Base-by-base conservation (phyloP, 495 filamentous ascomycete species). In the Aspergillus heteromorphus region DNA sequence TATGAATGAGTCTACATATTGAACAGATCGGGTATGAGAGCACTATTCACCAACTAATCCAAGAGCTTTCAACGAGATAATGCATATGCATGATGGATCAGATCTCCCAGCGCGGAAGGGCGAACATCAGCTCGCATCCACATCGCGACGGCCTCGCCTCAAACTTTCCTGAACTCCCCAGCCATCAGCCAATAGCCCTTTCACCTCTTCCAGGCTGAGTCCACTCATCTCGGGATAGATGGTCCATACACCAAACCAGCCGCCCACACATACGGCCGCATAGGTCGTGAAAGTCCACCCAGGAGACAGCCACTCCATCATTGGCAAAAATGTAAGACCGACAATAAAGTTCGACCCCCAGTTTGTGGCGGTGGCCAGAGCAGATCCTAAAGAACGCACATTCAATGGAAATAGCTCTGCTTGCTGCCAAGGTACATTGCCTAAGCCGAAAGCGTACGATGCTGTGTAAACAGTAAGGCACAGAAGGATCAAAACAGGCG, bases 371-470 rank as follows among this genome's bases (percentile, higher is more conserved):
- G 91, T 97, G 1, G 89, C 83, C n/a, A 95, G 60, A 0, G 83
- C 84, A 27, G 88, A 92, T 6, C 92, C 92, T 1, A 95, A 64
- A 0, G 86, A 87, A 25, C 92, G 87, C 7, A 95, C 88, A 41
- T 81, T 83, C 57, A 96, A 78, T 6, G 91, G 84, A 62, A 97
- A 96, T 14, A 97, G 81, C 73, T 97, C 92, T 58, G 83, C 86
- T 66, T 95, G 90, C 73, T 92, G 90, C 92, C 92, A 97, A 0
- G 92, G 91, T 2, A 97, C 88, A 54, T 89, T 91, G 4, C 92
- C 92, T 3, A 97, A 77, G n/a, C 92, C 92, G 7, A 89, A 74
- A 9, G 92, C 91, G 63, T 93, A 97, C 0, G 83, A 82, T 48
- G 87, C 85, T 1, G 92, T 90, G 65, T 92, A 97, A n/a, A 89